Percentiles rank a stretch among this genome's conserved stretches.
These are phyloP conservation scores for Mycena latifolia DNA, from an alignment of 768 basidiomycete species.

Conservation along the genomic window DNA sequence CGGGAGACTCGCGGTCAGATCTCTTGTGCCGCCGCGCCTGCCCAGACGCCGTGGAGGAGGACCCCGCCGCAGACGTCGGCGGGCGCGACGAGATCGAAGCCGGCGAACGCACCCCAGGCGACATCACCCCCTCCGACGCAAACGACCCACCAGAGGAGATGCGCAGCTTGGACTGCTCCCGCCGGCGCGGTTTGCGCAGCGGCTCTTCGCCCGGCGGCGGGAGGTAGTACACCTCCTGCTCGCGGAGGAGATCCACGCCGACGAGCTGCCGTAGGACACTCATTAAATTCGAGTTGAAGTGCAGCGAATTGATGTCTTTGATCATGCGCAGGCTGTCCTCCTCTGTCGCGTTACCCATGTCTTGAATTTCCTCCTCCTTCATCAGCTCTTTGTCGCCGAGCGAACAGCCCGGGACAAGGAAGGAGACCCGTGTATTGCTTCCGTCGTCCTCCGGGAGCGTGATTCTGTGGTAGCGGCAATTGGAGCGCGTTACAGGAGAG, in stretches of 20 bases:
- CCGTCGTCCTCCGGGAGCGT: slow-evolving; percentile 69
- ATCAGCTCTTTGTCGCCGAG: slow-evolving; percentile 69
- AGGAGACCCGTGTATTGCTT: slow-evolving; percentile 65
- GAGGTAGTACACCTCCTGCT: slow-evolving; percentile 75
- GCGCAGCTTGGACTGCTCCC: slow-evolving; percentile 24
- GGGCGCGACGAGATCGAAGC: slow-evolving; percentile 38
- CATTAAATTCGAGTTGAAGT: slow-evolving; percentile 57
- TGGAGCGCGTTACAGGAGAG: slow-evolving; percentile 73
- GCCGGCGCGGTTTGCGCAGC: slow-evolving; percentile 37
- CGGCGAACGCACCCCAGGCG: slow-evolving; percentile 35
- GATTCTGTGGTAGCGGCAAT: slow-evolving; percentile 79
- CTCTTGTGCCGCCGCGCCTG: slow-evolving; percentile 20
- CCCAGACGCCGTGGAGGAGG: slow-evolving; percentile 44
- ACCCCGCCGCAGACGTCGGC: slow-evolving; percentile 43
- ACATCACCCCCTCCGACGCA: slow-evolving; percentile 25
- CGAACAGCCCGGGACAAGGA: slow-evolving; percentile 79
- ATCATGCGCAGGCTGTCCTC: slow-evolving; percentile 57
- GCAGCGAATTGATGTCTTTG: slow-evolving; percentile 16
- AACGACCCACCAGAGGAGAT: slow-evolving; percentile 24
- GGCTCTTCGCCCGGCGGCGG: slow-evolving; percentile 58
- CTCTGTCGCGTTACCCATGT: slow-evolving; percentile 67
- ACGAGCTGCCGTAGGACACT: slow-evolving; percentile 71
- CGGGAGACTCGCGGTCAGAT: slow-evolving; percentile 25
- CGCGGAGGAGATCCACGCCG: slow-evolving; percentile 72
- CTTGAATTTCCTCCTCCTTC: slow-evolving; percentile 69